Percentiles rank a stretch among this genome's conserved stretches.
These are phyloP conservation scores for Plasmodium reichenowi DNA, from an alignment of 169 alveolate species.

Conservation along the genomic window DNA sequence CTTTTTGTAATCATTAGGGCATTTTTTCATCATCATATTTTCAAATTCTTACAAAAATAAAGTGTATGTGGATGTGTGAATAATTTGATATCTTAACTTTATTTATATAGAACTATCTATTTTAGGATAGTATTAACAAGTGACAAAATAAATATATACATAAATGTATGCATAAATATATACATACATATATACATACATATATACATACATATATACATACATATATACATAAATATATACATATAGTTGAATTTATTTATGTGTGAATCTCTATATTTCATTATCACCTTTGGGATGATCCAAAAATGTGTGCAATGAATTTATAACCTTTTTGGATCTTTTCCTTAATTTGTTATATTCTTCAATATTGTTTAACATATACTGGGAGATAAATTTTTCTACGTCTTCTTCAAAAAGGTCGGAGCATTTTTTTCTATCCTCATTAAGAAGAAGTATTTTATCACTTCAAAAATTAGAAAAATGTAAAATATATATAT, in stretches of 20 bases:
- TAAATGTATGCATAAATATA: neutral
- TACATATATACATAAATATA: neutral
- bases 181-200: neutral
- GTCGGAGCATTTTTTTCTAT: slow-evolving; percentile 39
- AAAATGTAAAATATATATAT: neutral
- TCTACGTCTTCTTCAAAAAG: slow-evolving; percentile 51
- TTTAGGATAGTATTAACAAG: neutral
- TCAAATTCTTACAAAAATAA: neutral
- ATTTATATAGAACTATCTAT: neutral
- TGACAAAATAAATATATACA: neutral
- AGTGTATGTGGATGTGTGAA: neutral
- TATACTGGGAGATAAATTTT: slow-evolving; percentile 27
- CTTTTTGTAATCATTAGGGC: slow-evolving; percentile 39
- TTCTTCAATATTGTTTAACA: slow-evolving; percentile 24
- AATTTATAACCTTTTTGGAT: slow-evolving; percentile 30
- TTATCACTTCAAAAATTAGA: slow-evolving; percentile 12
- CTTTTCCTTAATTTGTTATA: slow-evolving; percentile 39
- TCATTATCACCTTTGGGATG: slow-evolving; percentile 11
- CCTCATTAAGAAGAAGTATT: slow-evolving; percentile 46
- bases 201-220: neutral
- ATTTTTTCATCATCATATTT: slow-evolving; percentile 25
- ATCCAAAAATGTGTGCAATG: slow-evolving; percentile 17
- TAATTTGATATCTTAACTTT: neutral
- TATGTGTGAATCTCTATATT: neutral
- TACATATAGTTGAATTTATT: neutral